Percentiles rank a stretch among this genome's conserved stretches.
Evolutionary conservation across 495 filamentous ascomycete species (phyloP).

Genomic region (Cercophora sp.): DNA sequence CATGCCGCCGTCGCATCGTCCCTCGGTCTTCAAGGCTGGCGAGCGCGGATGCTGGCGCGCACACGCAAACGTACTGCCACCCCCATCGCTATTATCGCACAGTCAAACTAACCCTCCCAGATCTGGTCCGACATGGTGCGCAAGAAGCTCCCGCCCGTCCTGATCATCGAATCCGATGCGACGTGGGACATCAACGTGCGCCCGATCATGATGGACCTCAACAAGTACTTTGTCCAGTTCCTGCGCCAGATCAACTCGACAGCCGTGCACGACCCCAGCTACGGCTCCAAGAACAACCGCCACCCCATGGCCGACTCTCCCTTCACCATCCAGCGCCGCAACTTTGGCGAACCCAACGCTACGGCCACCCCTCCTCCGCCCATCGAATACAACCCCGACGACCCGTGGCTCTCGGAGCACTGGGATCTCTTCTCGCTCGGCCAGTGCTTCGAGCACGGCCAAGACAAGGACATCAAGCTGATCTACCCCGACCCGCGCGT

Average conservation of each 20-base stretch:
- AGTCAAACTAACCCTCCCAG: not conserved
- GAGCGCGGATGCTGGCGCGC: conserved; percentile 22
- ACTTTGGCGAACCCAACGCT: not conserved
- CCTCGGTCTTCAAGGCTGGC: conserved; percentile 8
- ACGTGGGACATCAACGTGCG: conserved; percentile 21
- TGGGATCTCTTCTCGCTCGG: conserved; percentile 20
- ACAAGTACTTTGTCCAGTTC: conserved; percentile 19
- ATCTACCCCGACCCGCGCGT: conserved; percentile 12
- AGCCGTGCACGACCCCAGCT: conserved; percentile 15
- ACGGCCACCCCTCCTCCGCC: not conserved
- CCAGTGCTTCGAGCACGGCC: conserved; percentile 17
- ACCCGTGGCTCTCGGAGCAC: conserved; percentile 20
- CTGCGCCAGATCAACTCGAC: conserved; percentile 19
- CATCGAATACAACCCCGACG: conserved; percentile 16
- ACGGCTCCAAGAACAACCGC: conserved; percentile 4
- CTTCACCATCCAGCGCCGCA: not conserved
- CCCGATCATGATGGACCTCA: conserved; percentile 16
- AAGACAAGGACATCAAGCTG: conserved; percentile 11
- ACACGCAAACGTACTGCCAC: conserved; percentile 16
- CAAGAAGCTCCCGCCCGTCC: conserved; percentile 13
- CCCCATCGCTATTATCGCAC: not conserved
- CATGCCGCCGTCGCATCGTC: conserved; percentile 21
- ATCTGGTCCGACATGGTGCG: conserved; percentile 19
- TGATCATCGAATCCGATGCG: conserved; percentile 23
- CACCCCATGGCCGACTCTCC: not conserved